phyloP scores from a whole-genome alignment of 106 monocot genomes.

The Triglochin maritima region DNA sequence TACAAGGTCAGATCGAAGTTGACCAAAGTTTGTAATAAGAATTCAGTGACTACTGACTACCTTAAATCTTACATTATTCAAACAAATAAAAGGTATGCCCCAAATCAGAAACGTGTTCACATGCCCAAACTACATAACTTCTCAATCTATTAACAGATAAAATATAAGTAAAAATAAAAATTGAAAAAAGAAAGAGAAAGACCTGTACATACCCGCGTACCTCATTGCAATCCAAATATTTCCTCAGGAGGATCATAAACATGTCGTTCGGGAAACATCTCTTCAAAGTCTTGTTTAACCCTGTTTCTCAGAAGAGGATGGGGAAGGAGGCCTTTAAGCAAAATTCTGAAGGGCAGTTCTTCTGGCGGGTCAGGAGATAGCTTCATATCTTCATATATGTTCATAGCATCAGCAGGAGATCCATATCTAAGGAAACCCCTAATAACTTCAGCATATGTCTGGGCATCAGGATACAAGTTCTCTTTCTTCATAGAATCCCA shows the following conservation, averaged over 20 bases:
- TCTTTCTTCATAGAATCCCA: slow-evolving; percentile 73
- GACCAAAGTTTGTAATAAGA: too few species aligned
- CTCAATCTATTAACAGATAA: too few species aligned
- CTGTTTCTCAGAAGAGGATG: slow-evolving; percentile 76
- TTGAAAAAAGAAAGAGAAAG: neutral
- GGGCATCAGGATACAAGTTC: slow-evolving; percentile 69
- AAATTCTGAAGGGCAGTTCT: slow-evolving; percentile 75
- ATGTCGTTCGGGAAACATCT: slow-evolving; percentile 90
- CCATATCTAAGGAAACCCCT: slow-evolving; percentile 84
- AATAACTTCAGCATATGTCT: slow-evolving; percentile 93
- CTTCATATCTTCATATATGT: slow-evolving; percentile 96
- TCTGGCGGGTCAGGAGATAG: slow-evolving; percentile 86
- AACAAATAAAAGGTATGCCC: too few species aligned
- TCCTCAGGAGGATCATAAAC: slow-evolving; percentile 95
- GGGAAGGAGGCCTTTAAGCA: slow-evolving; percentile 86
- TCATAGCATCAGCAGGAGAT: slow-evolving; percentile 97
- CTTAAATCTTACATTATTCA: too few species aligned
- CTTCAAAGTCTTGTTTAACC: slow-evolving; percentile 88
- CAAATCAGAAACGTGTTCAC: too few species aligned
- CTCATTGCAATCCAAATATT: slow-evolving; percentile 75
- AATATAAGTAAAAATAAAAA: neutral
- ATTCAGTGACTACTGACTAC: too few species aligned
- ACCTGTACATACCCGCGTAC: neutral
- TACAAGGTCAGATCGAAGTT: too few species aligned
- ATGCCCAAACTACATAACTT: too few species aligned